Conservation (phyloP, 1,139 yeast species). For the Hansenula sp. region DNA sequence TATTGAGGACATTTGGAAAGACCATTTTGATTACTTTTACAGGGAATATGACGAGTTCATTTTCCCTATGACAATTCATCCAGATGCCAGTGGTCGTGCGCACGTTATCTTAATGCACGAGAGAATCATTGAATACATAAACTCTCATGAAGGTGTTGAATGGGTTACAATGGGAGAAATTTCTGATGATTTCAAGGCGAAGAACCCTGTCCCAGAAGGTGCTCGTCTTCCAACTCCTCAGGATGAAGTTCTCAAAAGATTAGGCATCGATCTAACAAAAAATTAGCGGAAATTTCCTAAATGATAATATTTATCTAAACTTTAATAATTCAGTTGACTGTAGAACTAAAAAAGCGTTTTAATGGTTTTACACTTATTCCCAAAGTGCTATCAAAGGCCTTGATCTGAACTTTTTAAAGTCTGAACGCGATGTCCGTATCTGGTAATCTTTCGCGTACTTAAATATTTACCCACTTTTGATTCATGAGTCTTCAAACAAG, state of each 20-base stretch:
- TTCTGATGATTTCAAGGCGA: slow-evolving; percentile 25
- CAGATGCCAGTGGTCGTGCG: slow-evolving; percentile 29
- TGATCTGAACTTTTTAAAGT: no score
- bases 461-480: no score
- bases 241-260: slow-evolving; percentile 8
- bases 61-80: slow-evolving; percentile 30
- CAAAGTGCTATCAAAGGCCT: no score
- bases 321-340: no score
- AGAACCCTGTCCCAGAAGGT: slow-evolving; percentile 21
- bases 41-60: slow-evolving; percentile 29
- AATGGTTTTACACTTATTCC: neutral
- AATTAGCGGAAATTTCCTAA: neutral
- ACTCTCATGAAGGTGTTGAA: slow-evolving; percentile 30
- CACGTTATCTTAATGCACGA: slow-evolving; percentile 30
- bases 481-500: no score
- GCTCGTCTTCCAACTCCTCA: slow-evolving; percentile 22
- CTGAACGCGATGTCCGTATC: no score
- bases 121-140: slow-evolving; percentile 28
- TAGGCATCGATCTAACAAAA: neutral
- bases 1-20: slow-evolving; percentile 29
- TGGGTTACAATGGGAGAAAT: slow-evolving; percentile 32
- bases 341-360: no score
- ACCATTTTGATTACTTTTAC: slow-evolving; percentile 28
- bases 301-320: no score
- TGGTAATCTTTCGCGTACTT: no score